phyloP scores from a whole-genome alignment of 768 basidiomycete genomes.

The Serendipita sp. region DNA sequence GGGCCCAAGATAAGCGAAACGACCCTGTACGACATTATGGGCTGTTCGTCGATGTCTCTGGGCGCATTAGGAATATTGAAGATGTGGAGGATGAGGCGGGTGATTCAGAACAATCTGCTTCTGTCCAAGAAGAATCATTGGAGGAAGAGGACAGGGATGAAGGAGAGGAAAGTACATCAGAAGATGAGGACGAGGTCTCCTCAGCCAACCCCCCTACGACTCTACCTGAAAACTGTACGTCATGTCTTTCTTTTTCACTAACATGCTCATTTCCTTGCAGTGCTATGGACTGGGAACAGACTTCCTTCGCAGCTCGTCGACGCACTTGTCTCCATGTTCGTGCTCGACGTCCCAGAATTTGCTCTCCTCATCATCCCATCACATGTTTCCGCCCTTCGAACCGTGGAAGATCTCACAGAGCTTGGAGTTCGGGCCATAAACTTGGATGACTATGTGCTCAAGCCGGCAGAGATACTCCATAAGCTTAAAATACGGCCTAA shows the following conservation, averaged over 20 bases:
- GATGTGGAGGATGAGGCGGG: not conserved
- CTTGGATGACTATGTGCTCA: constrained; percentile 25
- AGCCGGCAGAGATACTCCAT: not conserved
- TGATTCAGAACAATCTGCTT: not conserved
- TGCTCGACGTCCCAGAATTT: constrained; percentile 50
- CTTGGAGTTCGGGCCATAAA: constrained; percentile 53
- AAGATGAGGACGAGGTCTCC: too few relatives aligned
- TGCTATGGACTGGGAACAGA: not conserved
- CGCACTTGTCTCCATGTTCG: constrained; percentile 53
- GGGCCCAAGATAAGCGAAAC: not conserved
- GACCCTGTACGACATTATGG: constrained; percentile 5
- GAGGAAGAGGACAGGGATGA: not conserved
- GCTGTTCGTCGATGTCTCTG: constrained; percentile 2
- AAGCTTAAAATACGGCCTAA: not conserved
- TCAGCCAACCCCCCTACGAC: too few relatives aligned
- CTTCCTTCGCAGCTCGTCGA: constrained; percentile 42
- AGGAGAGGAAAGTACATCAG: not conserved
- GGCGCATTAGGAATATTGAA: not conserved
- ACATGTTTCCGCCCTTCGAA: constrained; percentile 41
- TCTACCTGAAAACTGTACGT: too few relatives aligned
- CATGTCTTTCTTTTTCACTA: not conserved
- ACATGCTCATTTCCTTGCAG: not conserved
- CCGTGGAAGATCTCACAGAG: constrained; percentile 44
- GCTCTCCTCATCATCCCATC: constrained; percentile 57
- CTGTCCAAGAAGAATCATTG: not conserved